Percentiles rank a stretch among this genome's conserved stretches.
These are phyloP conservation scores for Nasturtium officinale DNA, from an alignment of 345 rosid genomes.

Conservation along the genomic window DNA sequence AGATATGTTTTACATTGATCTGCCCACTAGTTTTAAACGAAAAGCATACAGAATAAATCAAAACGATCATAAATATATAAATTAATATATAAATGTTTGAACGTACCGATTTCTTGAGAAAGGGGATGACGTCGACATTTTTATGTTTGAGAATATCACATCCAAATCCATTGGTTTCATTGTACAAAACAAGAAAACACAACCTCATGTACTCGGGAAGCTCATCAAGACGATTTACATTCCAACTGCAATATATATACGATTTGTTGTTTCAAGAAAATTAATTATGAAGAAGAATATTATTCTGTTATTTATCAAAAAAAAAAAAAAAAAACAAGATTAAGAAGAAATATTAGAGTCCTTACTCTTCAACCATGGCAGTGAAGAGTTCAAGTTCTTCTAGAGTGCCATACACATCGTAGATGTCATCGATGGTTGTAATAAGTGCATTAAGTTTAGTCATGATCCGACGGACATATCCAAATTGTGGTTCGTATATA, in stretches of 20 bases:
- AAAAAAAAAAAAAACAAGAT: no score
- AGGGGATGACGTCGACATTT: constrained; percentile 9
- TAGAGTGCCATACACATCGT: constrained; percentile 45
- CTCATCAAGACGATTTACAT: constrained; percentile 1
- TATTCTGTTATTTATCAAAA: no score
- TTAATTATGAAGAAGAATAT: neutral
- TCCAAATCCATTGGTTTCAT: constrained; percentile 33
- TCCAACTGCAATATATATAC: constrained; percentile 31
- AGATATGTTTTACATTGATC: constrained; percentile 44
- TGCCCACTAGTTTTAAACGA: constrained; percentile 45
- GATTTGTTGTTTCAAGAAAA: neutral
- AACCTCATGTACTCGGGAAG: constrained; percentile 39
- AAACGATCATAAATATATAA: no score
- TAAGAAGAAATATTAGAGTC: neutral
- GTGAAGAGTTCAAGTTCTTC: constrained; percentile 50
- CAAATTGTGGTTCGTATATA: constrained; percentile 44
- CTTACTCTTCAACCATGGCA: constrained; percentile 41
- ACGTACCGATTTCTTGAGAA: constrained; percentile 37
- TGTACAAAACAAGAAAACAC: constrained; percentile 30
- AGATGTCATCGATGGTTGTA: constrained; percentile 45
- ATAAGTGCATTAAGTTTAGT: constrained; percentile 28
- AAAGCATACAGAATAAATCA: no score
- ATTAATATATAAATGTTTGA: neutral
- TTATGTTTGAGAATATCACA: constrained; percentile 13
- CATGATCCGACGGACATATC: constrained; percentile 12